Evolutionary conservation across 805 yeast genomes (phyloP).

Genomic region (Ogataea naganishii): DNA sequence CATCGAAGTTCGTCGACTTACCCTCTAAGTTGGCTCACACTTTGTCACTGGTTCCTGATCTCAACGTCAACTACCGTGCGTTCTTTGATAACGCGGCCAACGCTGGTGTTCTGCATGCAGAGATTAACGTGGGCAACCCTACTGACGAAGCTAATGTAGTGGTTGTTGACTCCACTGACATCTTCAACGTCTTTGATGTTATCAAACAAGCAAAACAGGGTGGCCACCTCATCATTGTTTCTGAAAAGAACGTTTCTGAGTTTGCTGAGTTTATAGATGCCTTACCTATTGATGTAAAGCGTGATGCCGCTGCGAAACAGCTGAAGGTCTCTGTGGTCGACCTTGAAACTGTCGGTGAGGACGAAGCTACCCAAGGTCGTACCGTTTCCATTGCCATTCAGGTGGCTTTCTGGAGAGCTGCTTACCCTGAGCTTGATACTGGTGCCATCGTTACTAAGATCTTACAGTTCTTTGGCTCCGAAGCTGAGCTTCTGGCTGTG

Average conservation of each 20-base stretch:
- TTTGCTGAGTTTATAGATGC: conserved; percentile 35
- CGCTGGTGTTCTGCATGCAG: conserved; percentile 73
- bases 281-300: conserved; percentile 46
- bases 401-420: conserved; percentile 69
- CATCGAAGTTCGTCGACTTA: conserved; percentile 42
- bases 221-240: conserved; percentile 45
- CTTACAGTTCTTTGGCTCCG: conserved; percentile 73
- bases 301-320: conserved; percentile 41
- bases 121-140: conserved; percentile 28
- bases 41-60: conserved; percentile 52
- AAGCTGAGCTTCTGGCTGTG: conserved; percentile 69
- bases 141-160: conserved; percentile 55
- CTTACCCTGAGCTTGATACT: conserved; percentile 48
- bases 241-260: conserved; percentile 31
- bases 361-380: conserved; percentile 68
- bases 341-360: conserved; percentile 51
- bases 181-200: conserved; percentile 54
- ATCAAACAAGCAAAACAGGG: conserved; percentile 47
- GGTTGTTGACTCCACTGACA: conserved; percentile 49
- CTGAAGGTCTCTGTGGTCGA: conserved; percentile 53
- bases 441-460: conserved; percentile 69
- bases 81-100: conserved; percentile 62
- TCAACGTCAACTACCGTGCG: conserved; percentile 46
- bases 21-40: conserved; percentile 63
- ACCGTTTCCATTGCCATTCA: conserved; percentile 68